Base-by-base conservation (phyloP, 495 filamentous ascomycete genomes). In the Aspergillus cavernicola region DNA sequence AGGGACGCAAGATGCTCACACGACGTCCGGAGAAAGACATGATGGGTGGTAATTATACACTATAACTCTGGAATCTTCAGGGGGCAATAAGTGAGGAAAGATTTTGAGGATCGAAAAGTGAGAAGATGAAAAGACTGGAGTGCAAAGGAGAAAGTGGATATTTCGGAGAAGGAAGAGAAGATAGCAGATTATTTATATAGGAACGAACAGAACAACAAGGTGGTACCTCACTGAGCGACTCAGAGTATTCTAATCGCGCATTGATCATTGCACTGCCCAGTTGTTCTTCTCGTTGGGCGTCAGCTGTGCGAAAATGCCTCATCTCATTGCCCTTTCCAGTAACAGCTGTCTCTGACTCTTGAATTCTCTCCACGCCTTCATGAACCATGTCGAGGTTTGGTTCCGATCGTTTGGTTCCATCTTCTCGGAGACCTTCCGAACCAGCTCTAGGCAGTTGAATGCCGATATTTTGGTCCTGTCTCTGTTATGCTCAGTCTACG, bases 1-100 rank as follows among this genome's bases (percentile, higher is more conserved):
- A 68, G 39, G 73, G 73, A 54, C 71, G 71, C 57, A 76, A 61
- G 41, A 76, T 70, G 57, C 73, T 76, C 26, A 76, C 50, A 33
- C 73, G 70, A 40, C 77, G 75, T 49, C 72, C 75, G 53, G 76
- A 77, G 70, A 76, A 80, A 13, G 73, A 78, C 77, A 79, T 80
- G 37, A 53, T 71, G 65, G 55, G 15, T n/a, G n/a, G n/a, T 19
- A 48, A 55, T 28, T 67, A 63, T 56, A 48, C n/a, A n/a, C n/a
- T n/a, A n/a, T n/a, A n/a, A n/a, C n/a, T n/a, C n/a, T n/a, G n/a
- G n/a, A n/a, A n/a, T n/a, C n/a, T n/a, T n/a, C n/a, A n/a, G n/a
- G n/a, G n/a, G n/a, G n/a, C n/a, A n/a, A n/a, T n/a, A n/a, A n/a
- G n/a, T n/a, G n/a, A n/a, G n/a, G n/a, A n/a, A n/a, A n/a, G n/a